Evolutionary conservation across 768 basidiomycete genomes (phyloP).

Genomic region (Exidia glandulosa): DNA sequence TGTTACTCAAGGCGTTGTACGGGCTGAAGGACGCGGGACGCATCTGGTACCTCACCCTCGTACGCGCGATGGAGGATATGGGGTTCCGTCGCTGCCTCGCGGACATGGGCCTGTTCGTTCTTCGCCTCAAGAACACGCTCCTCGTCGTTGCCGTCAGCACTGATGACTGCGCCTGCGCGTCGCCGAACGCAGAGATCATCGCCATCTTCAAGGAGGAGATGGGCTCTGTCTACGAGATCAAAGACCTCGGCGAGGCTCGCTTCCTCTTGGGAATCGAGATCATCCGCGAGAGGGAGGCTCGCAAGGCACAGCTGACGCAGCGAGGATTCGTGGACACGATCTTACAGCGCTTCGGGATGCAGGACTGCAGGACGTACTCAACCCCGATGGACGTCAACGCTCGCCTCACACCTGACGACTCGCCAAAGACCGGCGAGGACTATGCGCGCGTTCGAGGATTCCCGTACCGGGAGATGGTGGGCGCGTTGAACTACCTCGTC

Average conservation of each 20-base stretch:
- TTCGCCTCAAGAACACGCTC: slow-evolving; percentile 4
- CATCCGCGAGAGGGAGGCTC: background rate
- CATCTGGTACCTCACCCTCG: slow-evolving; percentile 26
- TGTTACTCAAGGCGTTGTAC: slow-evolving; percentile 22
- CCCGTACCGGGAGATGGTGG: background rate
- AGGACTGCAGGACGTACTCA: background rate
- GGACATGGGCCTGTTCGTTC: background rate
- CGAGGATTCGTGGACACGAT: slow-evolving; percentile 7
- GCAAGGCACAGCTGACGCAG: slow-evolving; percentile 7
- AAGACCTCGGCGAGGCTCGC: slow-evolving; percentile 3
- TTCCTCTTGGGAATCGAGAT: slow-evolving; percentile 9
- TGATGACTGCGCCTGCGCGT: slow-evolving; percentile 25
- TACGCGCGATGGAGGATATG: slow-evolving; percentile 16
- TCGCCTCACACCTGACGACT: slow-evolving; percentile 1
- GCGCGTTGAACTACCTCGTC: background rate
- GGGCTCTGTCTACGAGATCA: background rate
- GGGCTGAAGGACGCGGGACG: slow-evolving; percentile 27
- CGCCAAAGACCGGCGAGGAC: slow-evolving; percentile 1
- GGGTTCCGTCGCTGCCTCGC: slow-evolving; percentile 15
- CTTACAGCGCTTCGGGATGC: slow-evolving; percentile 6
- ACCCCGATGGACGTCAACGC: slow-evolving; percentile 12
- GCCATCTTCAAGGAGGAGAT: slow-evolving; percentile 9
- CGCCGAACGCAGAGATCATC: slow-evolving; percentile 2
- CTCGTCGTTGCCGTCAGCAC: slow-evolving; percentile 7
- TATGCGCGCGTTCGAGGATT: background rate